Conservation (phyloP, 2,329 filamentous ascomycete species). For the Pezicula radicicola region DNA sequence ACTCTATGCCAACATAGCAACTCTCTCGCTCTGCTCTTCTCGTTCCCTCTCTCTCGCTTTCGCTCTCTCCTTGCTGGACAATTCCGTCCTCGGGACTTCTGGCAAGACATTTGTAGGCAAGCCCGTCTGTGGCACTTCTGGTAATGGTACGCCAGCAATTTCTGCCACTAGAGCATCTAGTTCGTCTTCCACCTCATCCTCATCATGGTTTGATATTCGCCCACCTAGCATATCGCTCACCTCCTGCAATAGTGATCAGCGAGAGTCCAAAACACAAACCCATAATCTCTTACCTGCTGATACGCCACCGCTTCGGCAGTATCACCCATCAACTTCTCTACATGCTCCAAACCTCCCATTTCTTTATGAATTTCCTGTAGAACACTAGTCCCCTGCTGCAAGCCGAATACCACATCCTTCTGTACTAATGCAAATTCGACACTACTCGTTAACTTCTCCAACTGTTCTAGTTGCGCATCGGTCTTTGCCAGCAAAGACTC, state of each 20-base stretch:
- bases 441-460: conserved; percentile 82
- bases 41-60: conserved; percentile 20
- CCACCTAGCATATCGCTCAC: conserved; percentile 87
- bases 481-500: conserved; percentile 85
- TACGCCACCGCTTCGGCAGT: conserved; percentile 88
- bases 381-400: conserved; percentile 88
- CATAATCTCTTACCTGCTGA: conserved; percentile 63
- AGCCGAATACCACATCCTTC: conserved; percentile 89
- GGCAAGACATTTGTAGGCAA: conserved; percentile 17
- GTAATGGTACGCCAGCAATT: conserved; percentile 35
- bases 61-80: conserved; percentile 22
- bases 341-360: conserved; percentile 91
- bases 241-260: conserved; percentile 55
- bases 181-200: conserved; percentile 97
- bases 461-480: conserved; percentile 87
- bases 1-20: conserved; percentile 26
- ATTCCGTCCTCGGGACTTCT: conserved; percentile 21
- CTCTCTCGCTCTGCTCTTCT: conserved; percentile 16
- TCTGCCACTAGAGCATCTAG: conserved; percentile 76
- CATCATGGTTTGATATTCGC: conserved; percentile 88
- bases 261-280: conserved; percentile 4
- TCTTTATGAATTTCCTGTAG: conserved; percentile 89
- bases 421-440: conserved; percentile 97
- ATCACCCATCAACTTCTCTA: conserved; percentile 94
- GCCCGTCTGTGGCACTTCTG: conserved; percentile 24